Evolutionary conservation across 1,284 basidiomycete genomes (phyloP).

Genomic region (Ganoderma sinense): DNA sequence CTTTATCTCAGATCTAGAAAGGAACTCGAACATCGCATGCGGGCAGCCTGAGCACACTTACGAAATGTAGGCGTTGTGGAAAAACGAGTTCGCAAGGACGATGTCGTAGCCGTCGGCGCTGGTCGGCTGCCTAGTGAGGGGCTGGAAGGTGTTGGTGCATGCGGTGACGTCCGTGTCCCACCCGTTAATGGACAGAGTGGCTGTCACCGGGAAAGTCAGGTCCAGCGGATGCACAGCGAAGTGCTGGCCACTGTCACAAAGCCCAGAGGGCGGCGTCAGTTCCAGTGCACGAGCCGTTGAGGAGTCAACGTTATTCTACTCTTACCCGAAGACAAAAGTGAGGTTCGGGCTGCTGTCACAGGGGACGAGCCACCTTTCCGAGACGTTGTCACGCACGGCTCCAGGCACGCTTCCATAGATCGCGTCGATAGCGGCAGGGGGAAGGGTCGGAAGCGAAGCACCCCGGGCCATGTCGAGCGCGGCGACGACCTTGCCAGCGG

Average conservation of each 20-base stretch:
- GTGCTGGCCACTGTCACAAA: conserved; percentile 17
- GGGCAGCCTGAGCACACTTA: no score
- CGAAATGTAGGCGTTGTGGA: no score
- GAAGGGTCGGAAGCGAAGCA: conserved; percentile 39
- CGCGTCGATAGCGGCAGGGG: conserved; percentile 36
- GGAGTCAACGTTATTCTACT: conserved; percentile 14
- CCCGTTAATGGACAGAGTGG: background rate
- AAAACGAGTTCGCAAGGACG: no score
- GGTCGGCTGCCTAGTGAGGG: conserved; percentile 27
- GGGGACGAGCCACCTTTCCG: conserved; percentile 35
- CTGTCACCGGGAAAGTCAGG: conserved; percentile 18
- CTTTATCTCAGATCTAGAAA: no score
- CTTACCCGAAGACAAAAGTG: conserved; percentile 38
- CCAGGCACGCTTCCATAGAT: conserved; percentile 41
- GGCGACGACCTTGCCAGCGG: conserved; percentile 38
- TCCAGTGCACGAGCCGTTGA: background rate
- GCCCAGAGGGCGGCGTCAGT: background rate
- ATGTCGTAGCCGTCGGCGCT: conserved; percentile 38
- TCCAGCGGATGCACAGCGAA: conserved; percentile 37
- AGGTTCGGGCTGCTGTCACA: conserved; percentile 35
- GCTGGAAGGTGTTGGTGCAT: conserved; percentile 16
- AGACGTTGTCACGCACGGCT: conserved; percentile 31
- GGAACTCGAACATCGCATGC: no score
- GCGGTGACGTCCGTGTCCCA: conserved; percentile 11
- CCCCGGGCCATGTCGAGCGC: conserved; percentile 43